A percentile compares a stretch with the other conserved stretches of the same genome.
phyloP scores from a whole-genome alignment of 129 eudicot genomes.

The Arctium lappa region DNA sequence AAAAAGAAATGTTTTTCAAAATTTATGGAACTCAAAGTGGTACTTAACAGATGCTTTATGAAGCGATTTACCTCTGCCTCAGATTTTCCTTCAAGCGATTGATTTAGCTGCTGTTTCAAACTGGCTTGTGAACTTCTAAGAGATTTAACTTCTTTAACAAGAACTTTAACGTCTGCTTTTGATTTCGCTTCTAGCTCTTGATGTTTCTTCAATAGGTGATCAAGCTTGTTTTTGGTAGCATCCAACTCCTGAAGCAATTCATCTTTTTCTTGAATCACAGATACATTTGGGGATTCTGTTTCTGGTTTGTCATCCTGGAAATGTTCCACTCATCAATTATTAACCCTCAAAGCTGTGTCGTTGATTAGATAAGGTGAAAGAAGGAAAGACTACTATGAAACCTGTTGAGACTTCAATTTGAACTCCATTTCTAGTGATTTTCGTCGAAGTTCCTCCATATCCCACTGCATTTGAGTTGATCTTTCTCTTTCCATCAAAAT shows the following conservation, averaged over 20 bases:
- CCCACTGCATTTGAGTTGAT: conserved; percentile 78
- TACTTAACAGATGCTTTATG: background rate
- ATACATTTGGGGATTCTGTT: conserved; percentile 18
- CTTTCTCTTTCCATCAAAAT: conserved; percentile 56
- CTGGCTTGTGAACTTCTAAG: conserved; percentile 77
- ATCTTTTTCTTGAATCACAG: conserved; percentile 46
- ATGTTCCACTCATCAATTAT: conserved; percentile 12
- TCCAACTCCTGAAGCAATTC: conserved; percentile 51
- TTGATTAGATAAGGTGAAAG: background rate
- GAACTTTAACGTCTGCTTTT: conserved; percentile 81
- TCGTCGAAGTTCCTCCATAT: conserved; percentile 70
- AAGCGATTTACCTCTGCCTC: conserved; percentile 57
- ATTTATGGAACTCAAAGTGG: too few species aligned
- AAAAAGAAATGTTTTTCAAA: too few species aligned
- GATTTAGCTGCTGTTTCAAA: conserved; percentile 60
- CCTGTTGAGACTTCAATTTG: conserved; percentile 59
- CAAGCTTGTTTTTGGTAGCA: conserved; percentile 56
- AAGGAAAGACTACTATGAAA: conserved; percentile 1
- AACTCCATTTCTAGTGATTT: conserved; percentile 68
- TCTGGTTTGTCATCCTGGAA: conserved; percentile 47
- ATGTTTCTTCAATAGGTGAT: conserved; percentile 56
- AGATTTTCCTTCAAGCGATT: conserved; percentile 53
- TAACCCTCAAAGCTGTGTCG: background rate
- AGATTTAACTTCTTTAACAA: conserved; percentile 83
- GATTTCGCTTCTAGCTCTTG: conserved; percentile 79